A percentile compares a stretch with the other conserved stretches of the same genome.
Conservation (phyloP, 768 basidiomycete species). For the Neoboletus brunneissimus region DNA sequence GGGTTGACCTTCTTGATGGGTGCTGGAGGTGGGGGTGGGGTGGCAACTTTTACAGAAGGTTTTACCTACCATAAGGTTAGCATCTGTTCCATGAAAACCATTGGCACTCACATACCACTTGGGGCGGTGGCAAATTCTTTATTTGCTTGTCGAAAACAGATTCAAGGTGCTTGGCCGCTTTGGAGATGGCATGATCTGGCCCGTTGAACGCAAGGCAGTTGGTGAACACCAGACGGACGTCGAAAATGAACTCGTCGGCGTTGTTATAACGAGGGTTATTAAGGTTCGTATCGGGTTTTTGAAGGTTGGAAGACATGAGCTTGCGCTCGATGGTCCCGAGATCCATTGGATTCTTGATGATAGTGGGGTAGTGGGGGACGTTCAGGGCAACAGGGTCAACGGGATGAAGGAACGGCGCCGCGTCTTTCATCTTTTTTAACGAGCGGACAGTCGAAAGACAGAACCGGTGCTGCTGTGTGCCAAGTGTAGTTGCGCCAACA, state of each 20-base stretch:
- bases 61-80: conserved; percentile 35
- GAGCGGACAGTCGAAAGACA: conserved; percentile 72
- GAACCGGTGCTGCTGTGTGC: conserved; percentile 73
- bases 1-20: conserved; percentile 28
- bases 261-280: conserved; percentile 73
- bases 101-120: conserved; percentile 57
- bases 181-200: conserved; percentile 73
- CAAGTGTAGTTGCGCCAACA: conserved; percentile 43
- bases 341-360: conserved; percentile 94
- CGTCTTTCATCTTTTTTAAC: conserved; percentile 85
- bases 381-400: conserved; percentile 84
- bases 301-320: conserved; percentile 72
- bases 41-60: conserved; percentile 42
- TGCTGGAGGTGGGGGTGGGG: conserved; percentile 40
- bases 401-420: conserved; percentile 75
- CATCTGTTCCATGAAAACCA: conserved; percentile 12
- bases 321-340: conserved; percentile 90
- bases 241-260: conserved; percentile 78
- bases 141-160: conserved; percentile 86
- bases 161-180: conserved; percentile 80
- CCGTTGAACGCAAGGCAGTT: conserved; percentile 95
- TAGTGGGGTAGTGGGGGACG: conserved; percentile 82
- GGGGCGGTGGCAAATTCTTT: conserved; percentile 73
- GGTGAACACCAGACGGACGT: conserved; percentile 84
- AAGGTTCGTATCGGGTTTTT: conserved; percentile 68